Conservation (phyloP, 345 rosid genomes). For the Rhodamnia argentea region DNA sequence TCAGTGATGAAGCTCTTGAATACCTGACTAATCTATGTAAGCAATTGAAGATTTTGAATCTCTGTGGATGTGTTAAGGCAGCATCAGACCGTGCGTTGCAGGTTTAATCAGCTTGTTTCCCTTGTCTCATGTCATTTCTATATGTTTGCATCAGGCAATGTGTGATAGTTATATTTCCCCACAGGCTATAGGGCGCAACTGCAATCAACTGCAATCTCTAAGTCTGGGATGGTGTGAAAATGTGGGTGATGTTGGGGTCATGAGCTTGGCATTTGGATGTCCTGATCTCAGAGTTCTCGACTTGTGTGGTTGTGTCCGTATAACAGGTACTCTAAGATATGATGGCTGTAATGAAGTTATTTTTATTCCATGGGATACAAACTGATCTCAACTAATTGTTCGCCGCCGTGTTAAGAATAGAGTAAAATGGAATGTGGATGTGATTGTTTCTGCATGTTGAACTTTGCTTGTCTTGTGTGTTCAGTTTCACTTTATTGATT, state of each 20-base stretch:
- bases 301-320: conserved; percentile 71
- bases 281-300: conserved; percentile 77
- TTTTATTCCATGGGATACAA: not conserved
- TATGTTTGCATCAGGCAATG: not conserved
- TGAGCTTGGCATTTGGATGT: conserved; percentile 81
- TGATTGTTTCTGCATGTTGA: not conserved
- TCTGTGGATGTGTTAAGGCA: conserved; percentile 84
- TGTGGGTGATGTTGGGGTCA: conserved; percentile 75
- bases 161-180: not conserved
- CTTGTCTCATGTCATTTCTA: not conserved
- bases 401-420: not conserved
- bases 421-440: not conserved
- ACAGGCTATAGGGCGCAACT: conserved; percentile 86
- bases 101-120: conserved; percentile 18
- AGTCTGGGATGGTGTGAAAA: conserved; percentile 97
- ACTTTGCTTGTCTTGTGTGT: not conserved
- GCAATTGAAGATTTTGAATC: conserved; percentile 60
- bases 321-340: conserved; percentile 52
- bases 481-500: not conserved
- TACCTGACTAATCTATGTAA: conserved; percentile 48
- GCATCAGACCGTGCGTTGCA: conserved; percentile 76
- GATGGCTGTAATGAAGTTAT: not conserved
- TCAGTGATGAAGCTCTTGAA: conserved; percentile 53
- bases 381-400: not conserved
- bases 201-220: conserved; percentile 55